Percentiles rank a stretch among this genome's conserved stretches.
Evolutionary conservation across 2,329 filamentous ascomycete genomes (phyloP).

Genomic region (Colletotrichum tanaceti): DNA sequence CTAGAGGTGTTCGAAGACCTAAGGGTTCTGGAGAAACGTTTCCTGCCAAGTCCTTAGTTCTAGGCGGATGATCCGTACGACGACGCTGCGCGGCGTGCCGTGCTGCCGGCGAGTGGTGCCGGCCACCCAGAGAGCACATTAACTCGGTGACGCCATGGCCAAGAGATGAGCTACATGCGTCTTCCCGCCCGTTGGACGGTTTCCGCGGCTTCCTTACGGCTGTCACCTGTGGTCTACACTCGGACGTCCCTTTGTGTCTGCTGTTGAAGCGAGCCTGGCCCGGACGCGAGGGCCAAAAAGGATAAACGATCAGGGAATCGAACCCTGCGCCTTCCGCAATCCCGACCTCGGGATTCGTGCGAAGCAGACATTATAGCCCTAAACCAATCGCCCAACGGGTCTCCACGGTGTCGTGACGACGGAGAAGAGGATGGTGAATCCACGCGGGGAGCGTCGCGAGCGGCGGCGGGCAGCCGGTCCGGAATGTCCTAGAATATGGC

Average conservation of each 20-base stretch:
- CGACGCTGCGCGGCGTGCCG: neutral
- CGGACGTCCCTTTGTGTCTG: no score
- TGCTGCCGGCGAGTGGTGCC: neutral
- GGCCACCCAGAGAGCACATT: neutral
- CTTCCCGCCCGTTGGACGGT: neutral
- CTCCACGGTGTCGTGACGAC: neutral
- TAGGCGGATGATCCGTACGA: no score
- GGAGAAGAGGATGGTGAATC: neutral
- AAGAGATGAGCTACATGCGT: constrained; percentile 18
- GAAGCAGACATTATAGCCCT: constrained; percentile 29
- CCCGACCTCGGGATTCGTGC: neutral
- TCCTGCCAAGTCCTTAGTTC: neutral
- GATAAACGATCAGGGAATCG: constrained; percentile 18
- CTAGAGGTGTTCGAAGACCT: neutral
- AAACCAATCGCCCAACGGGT: constrained; percentile 18
- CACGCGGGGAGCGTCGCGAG: neutral
- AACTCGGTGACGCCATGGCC: constrained; percentile 9
- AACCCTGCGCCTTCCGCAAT: constrained; percentile 27
- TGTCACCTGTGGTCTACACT: no score
- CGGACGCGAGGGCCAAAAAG: neutral
- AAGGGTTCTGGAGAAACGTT: neutral
- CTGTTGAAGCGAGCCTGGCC: no score
- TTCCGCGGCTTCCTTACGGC: no score
- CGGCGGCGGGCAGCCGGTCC: neutral
- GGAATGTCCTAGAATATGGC: neutral